Evolutionary conservation across 75 land plant species (phyloP).

Genomic region (Cryptomeria japonica): DNA sequence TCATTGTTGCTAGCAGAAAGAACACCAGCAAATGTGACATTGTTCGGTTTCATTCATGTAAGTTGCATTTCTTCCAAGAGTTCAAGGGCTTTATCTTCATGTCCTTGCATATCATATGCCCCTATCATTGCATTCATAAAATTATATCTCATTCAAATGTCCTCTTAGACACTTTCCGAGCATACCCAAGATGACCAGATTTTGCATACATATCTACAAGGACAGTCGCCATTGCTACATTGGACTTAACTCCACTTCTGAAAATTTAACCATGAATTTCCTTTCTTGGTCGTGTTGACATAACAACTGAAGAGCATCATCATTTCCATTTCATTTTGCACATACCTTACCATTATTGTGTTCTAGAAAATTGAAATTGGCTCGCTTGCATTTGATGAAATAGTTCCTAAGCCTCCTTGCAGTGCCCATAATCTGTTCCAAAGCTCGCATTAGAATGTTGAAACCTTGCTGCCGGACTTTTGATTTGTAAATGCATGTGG

Average conservation of each 20-base stretch:
- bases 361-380: conserved; percentile 14
- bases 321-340: conserved; percentile 7
- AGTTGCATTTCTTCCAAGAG: conserved; percentile 11
- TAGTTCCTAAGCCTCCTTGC: conserved; percentile 18
- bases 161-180: neutral
- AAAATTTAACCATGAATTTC: conserved; percentile 13
- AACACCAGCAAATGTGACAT: conserved; percentile 4
- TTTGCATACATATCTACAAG: conserved; percentile 18
- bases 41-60: conserved; percentile 18
- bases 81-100: conserved; percentile 6
- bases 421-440: neutral
- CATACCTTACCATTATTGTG: conserved; percentile 1
- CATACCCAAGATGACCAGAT: conserved; percentile 12
- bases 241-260: neutral
- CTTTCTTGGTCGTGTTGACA: conserved; percentile 4
- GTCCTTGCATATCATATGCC: conserved; percentile 5
- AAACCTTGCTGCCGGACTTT: too few relatives aligned
- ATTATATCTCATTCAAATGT: neutral
- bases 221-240: conserved; percentile 1
- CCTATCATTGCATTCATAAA: conserved; percentile 18
- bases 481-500: too few relatives aligned
- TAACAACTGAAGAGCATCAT: neutral
- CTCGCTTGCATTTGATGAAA: conserved; percentile 27
- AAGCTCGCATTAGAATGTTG: too few relatives aligned
- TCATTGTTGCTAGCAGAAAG: conserved; percentile 14